Base-by-base conservation (phyloP, 331 rosid species). In the Pyrus hybrid region DNA sequence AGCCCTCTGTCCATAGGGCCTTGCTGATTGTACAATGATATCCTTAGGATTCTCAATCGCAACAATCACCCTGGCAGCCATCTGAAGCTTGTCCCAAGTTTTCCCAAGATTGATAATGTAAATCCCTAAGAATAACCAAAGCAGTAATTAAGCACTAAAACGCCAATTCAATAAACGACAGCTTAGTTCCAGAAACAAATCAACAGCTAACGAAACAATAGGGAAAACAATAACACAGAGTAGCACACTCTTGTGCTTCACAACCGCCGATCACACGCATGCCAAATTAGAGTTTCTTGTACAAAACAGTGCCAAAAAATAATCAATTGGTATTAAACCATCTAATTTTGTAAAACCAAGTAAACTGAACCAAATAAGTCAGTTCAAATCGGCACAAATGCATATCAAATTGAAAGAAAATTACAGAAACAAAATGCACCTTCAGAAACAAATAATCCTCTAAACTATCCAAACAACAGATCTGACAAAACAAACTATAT, bases 1-100 rank as follows among this genome's bases (percentile, higher is more conserved):
- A 2, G 91, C 96, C 70, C 96, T 90, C 85, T 92, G 97, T 2
- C 97, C 97, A 60, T 92, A 92, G 6, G 93, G 89, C 79, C 97
- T 86, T 1, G 97, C 93, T 12, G 96, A 91, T 82, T 89, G 95
- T 37, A 93, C 97, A 77, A 91, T 91, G 22, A 93, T 93, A 64
- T 84, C 93, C 77, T 90, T 85, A 12, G 93, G 89, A 47, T 84
- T 91, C 80, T 93, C 98, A 61, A 91, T 93, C 1, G 89, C 91
- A 54, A 90, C 97, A 51, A 93, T 93, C 65, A 91, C 87, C 87
- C 98, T 86, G 26, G 97, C 96, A 17, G 96, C 95, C 23, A 86
- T 85, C 66, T 81, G 89, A 17, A 92, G 97, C 80, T 87, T 91
- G 33, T 91, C 95, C 96, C 94, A 87, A n/a, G 98, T 89, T 68